Conservation (phyloP, 225 moss, liverwort and hornwort species). For the Marchantia paleacea region DNA sequence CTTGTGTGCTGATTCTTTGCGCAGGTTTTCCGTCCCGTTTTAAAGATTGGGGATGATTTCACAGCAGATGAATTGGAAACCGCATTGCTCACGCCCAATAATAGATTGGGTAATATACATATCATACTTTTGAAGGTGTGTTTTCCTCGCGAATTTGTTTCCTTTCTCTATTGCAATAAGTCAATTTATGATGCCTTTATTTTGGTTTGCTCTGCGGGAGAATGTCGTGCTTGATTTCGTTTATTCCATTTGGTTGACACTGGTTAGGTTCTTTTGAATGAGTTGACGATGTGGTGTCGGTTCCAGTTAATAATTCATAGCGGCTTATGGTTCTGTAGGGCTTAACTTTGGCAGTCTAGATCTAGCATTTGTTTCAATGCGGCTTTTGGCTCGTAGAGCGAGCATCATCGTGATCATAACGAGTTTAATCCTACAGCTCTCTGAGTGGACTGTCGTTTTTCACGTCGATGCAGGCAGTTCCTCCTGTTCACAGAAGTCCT, state of each 20-base stretch:
- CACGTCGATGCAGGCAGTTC: constrained; percentile 53
- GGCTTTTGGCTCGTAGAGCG: neutral
- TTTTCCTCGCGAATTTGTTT: constrained; percentile 3
- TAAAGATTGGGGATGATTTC: constrained; percentile 75
- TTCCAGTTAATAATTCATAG: no score
- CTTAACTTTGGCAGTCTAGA: no score
- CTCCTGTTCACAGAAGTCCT: constrained; percentile 87
- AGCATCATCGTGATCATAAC: neutral
- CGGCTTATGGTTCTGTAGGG: no score
- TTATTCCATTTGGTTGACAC: neutral
- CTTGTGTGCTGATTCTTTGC: neutral
- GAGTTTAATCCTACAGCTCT: neutral
- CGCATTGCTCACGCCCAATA: constrained; percentile 75
- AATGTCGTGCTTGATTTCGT: neutral
- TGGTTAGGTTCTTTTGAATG: neutral
- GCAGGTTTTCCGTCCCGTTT: constrained; percentile 75
- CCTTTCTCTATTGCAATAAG: neutral
- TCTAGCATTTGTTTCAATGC: no score
- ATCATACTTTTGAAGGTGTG: constrained; percentile 73
- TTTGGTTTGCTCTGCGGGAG: neutral
- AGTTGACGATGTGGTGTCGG: neutral
- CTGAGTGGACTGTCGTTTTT: neutral
- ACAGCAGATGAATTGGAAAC: constrained; percentile 87
- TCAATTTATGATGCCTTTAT: neutral
- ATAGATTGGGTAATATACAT: constrained; percentile 75